Base-by-base conservation (phyloP, 2,329 filamentous ascomycete species). In the Talaromyces sp. region DNA sequence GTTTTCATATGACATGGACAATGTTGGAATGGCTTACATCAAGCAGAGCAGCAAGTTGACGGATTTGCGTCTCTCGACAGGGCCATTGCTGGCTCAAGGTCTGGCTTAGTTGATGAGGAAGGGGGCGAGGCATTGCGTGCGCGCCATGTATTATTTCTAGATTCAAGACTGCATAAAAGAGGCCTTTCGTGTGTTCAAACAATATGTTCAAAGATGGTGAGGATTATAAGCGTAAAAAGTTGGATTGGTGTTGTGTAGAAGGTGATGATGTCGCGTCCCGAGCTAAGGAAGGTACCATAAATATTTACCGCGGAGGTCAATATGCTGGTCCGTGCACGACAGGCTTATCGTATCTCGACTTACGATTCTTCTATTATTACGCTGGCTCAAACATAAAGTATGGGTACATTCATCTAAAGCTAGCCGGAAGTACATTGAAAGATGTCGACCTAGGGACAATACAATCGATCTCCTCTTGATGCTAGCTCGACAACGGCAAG, bases 21-120 rank as follows among this genome's bases (percentile, higher is more conserved):
- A n/a, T n/a, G n/a, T n/a, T n/a, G n/a, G n/a, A n/a, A n/a, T n/a
- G n/a, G n/a, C 75, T 70, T 66, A 82, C 80, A 70, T 74, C 76
- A 66, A 81, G 75, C 36, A 80, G 74, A 63, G 72, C 74, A 60
- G 76, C 74, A 31, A 82, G 73, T 66, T 81, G 79, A 58, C 71
- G 71, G 29, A 75, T 73, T 68, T 83, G 81, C 22, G 76, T 64
- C 58, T 80, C 76, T 61, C 80, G 76, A 70, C 79, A 82, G 13
- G 79, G 79, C 75, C 79, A 81, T 76, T 77, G 73, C 36, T 70
- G 69, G 70, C 75, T 75, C 63, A 81, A 65, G n/a, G 72, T 73
- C 54, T 71, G 68, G 45, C 72, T 69, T 61, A 79, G 67, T 27
- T 80, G 74, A 38, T 40, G 64, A 36, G 75, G 74, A 64, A 78